A percentile compares a stretch with the other conserved stretches of the same genome.
phyloP scores from a whole-genome alignment of 495 filamentous ascomycete species.

The Neurospora sp. region DNA sequence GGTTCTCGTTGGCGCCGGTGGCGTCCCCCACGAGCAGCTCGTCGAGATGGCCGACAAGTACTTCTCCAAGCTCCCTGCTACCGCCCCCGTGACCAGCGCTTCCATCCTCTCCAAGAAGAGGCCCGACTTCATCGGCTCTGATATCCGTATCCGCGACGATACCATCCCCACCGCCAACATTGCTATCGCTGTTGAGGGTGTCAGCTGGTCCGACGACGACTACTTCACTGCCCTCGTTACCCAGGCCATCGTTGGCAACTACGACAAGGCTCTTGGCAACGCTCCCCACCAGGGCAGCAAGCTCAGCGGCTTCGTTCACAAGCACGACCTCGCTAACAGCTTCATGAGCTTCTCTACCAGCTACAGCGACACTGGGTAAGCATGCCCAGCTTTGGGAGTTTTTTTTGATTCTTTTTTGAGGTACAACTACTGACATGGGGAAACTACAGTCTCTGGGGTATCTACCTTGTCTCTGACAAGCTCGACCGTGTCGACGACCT shows the following conservation, averaged over 20 bases:
- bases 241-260: slow-evolving; percentile 98
- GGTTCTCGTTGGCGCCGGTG: slow-evolving; percentile 94
- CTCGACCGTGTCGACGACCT: slow-evolving; percentile 83
- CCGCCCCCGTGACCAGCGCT: slow-evolving; percentile 58
- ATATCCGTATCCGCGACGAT: slow-evolving; percentile 90
- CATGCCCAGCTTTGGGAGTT: background rate
- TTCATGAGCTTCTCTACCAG: slow-evolving; percentile 99
- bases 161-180: slow-evolving; percentile 94
- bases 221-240: slow-evolving; percentile 97
- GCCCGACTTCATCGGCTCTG: slow-evolving; percentile 93
- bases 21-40: slow-evolving; percentile 84
- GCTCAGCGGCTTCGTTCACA: slow-evolving; percentile 84
- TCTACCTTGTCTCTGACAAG: slow-evolving; percentile 93
- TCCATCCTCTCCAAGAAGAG: slow-evolving; percentile 68
- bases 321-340: slow-evolving; percentile 92
- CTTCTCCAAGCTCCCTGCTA: slow-evolving; percentile 67
- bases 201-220: slow-evolving; percentile 97
- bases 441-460: slow-evolving; percentile 81
- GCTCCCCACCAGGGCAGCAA: slow-evolving; percentile 94
- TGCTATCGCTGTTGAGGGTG: slow-evolving; percentile 97
- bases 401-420: background rate
- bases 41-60: slow-evolving; percentile 95
- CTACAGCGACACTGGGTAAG: slow-evolving; percentile 97
- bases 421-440: slow-evolving; percentile 4
- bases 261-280: slow-evolving; percentile 97